These are phyloP conservation scores for Suillus bovinus DNA, from an alignment of 768 basidiomycete species.

Conservation along the genomic window DNA sequence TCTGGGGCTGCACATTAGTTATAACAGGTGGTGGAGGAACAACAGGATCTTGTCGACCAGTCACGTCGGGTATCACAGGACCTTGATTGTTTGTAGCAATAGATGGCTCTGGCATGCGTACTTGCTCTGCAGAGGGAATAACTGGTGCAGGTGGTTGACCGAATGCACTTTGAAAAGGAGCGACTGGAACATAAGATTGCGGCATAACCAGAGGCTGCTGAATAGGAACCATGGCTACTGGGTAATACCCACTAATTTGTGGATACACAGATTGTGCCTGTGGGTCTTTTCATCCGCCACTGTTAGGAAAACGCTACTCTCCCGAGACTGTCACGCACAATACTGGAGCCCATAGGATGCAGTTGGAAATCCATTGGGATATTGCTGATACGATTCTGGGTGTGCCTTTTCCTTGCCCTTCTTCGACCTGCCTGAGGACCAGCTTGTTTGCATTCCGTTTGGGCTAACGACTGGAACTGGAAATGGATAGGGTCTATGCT, in stretches of 20 bases:
- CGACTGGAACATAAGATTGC: conserved; percentile 27
- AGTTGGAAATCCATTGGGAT: conserved; percentile 15
- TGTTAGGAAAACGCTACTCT: conserved; percentile 17
- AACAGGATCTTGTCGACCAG: background rate
- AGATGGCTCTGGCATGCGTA: conserved; percentile 18
- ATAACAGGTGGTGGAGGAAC: conserved; percentile 1
- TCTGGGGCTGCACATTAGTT: background rate
- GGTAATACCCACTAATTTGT: conserved; percentile 25
- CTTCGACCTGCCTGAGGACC: conserved; percentile 22
- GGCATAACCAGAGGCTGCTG: conserved; percentile 34
- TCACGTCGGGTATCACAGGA: conserved; percentile 9
- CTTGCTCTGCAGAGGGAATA: conserved; percentile 11
- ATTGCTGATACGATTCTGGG: conserved; percentile 15
- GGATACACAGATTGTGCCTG: conserved; percentile 26
- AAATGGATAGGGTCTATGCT: conserved; percentile 21
- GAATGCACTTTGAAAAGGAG: conserved; percentile 18
- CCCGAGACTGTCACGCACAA: conserved; percentile 19
- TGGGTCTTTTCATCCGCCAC: conserved; percentile 19
- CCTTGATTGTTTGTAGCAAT: conserved; percentile 2
- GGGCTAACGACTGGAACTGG: conserved; percentile 13
- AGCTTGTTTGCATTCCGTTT: conserved; percentile 18
- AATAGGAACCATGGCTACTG: conserved; percentile 23
- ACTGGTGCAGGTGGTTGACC: conserved; percentile 14
- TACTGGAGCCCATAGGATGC: conserved; percentile 23
- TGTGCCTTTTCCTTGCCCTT: conserved; percentile 21